Evolutionary conservation across 768 basidiomycete genomes (phyloP).

Genomic region (Hygrophorus pudorinus): DNA sequence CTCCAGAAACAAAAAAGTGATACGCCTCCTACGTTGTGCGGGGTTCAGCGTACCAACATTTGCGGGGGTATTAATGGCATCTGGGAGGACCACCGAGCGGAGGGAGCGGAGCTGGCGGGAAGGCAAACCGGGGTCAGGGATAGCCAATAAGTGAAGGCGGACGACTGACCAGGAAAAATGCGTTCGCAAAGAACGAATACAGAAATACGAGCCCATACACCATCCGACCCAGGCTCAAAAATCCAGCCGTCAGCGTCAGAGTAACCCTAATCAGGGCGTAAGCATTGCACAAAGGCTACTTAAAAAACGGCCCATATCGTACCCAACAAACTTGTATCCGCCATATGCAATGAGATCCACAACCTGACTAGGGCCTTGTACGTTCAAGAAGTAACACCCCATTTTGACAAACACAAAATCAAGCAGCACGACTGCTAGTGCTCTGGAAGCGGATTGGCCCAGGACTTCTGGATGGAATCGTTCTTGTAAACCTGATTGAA

Average conservation of each 20-base stretch:
- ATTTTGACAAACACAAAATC: constrained; percentile 87
- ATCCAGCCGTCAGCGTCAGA: constrained; percentile 59
- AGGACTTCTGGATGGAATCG: constrained; percentile 85
- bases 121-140: neutral
- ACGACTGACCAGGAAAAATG: constrained; percentile 78
- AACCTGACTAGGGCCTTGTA: constrained; percentile 59
- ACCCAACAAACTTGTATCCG: constrained; percentile 98
- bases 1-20: constrained; percentile 83
- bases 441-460: constrained; percentile 77
- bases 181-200: constrained; percentile 84
- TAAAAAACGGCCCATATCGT: constrained; percentile 16
- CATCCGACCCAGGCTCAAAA: constrained; percentile 52
- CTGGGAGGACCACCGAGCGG: constrained; percentile 84
- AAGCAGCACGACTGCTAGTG: constrained; percentile 72
- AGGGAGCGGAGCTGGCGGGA: constrained; percentile 76
- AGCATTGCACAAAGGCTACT: neutral
- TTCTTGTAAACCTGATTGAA: constrained; percentile 73
- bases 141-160: neutral
- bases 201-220: constrained; percentile 65
- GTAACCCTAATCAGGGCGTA: constrained; percentile 55
- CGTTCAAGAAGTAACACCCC: constrained; percentile 89
- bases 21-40: constrained; percentile 71
- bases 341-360: constrained; percentile 86
- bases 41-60: constrained; percentile 59
- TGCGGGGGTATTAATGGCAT: constrained; percentile 36